Percentiles rank a stretch among this genome's conserved stretches.
phyloP scores from a whole-genome alignment of 2,329 filamentous ascomycete species.

The Fusarium longipes region DNA sequence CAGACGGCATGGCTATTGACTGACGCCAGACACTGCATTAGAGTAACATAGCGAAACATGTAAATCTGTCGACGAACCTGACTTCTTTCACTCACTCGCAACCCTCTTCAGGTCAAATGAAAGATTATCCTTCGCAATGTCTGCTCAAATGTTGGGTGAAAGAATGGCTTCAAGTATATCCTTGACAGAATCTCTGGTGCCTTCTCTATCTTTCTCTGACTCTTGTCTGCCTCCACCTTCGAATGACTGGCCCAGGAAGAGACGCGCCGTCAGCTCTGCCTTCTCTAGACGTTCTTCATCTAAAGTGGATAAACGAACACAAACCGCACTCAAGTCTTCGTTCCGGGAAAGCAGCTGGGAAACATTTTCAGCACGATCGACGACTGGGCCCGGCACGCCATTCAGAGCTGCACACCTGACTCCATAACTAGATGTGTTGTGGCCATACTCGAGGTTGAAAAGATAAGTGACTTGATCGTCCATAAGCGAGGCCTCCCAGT shows the following conservation, averaged over 20 bases:
- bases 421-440: constrained; percentile 85
- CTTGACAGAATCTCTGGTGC: constrained; percentile 12
- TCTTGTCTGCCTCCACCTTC: not conserved
- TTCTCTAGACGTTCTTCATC: constrained; percentile 75
- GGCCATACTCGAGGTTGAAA: constrained; percentile 75
- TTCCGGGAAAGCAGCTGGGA: constrained; percentile 74
- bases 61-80: not conserved
- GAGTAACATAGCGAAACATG: not conserved
- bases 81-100: not conserved
- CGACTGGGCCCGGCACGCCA: constrained; percentile 77
- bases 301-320: constrained; percentile 70
- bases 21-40: not conserved
- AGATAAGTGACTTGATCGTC: constrained; percentile 78
- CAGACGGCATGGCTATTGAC: not conserved
- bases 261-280: constrained; percentile 71
- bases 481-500: constrained; percentile 60
- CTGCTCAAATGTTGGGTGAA: constrained; percentile 3
- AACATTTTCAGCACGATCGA: constrained; percentile 81
- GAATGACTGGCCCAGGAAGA: constrained; percentile 60
- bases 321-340: constrained; percentile 80
- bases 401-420: constrained; percentile 88
- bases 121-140: not conserved
- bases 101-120: not conserved
- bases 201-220: not conserved
- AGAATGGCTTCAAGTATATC: constrained; percentile 34